Evolutionary conservation across 257 asterid genomes (phyloP).

Genomic region (Gynochthodes officinalis): DNA sequence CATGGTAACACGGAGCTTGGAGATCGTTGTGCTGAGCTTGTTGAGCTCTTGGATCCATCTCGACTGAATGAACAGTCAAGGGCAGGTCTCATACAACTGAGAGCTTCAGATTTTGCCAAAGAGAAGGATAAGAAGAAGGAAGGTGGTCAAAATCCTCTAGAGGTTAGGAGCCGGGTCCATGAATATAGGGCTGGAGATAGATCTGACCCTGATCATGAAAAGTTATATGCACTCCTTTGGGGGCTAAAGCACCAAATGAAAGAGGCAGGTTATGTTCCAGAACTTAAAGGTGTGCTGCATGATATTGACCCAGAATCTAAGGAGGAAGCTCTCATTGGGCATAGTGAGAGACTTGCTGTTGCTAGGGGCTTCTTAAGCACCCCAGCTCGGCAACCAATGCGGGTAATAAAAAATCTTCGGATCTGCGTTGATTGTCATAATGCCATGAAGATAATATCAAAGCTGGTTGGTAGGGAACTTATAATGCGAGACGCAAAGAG

Average conservation of each 20-base stretch:
- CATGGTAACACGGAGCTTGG: slow-evolving; percentile 79
- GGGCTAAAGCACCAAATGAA: slow-evolving; percentile 75
- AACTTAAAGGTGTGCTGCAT: slow-evolving; percentile 73
- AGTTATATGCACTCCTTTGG: slow-evolving; percentile 50
- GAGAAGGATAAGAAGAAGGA: slow-evolving; percentile 52
- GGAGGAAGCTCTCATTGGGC: slow-evolving; percentile 86
- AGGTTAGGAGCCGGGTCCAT: slow-evolving; percentile 51
- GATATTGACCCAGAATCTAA: slow-evolving; percentile 78
- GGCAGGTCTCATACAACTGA: slow-evolving; percentile 58
- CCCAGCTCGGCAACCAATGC: slow-evolving; percentile 53
- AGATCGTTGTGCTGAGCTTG: slow-evolving; percentile 64
- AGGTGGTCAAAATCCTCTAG: slow-evolving; percentile 49
- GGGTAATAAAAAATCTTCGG: slow-evolving; percentile 75
- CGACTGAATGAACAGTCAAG: slow-evolving; percentile 60
- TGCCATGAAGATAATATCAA: slow-evolving; percentile 69
- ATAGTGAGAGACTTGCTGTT: slow-evolving; percentile 85
- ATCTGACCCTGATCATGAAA: slow-evolving; percentile 65
- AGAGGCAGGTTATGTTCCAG: slow-evolving; percentile 74
- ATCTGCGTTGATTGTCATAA: slow-evolving; percentile 84
- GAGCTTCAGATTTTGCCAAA: slow-evolving; percentile 43
- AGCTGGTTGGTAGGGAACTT: slow-evolving; percentile 78
- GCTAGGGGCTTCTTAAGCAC: slow-evolving; percentile 73
- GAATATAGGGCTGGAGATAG: slow-evolving; percentile 88
- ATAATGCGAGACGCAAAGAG: slow-evolving; percentile 72
- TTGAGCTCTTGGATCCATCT: slow-evolving; percentile 56